phyloP scores from a whole-genome alignment of 768 basidiomycete species.

The Sarcodon sp. region DNA sequence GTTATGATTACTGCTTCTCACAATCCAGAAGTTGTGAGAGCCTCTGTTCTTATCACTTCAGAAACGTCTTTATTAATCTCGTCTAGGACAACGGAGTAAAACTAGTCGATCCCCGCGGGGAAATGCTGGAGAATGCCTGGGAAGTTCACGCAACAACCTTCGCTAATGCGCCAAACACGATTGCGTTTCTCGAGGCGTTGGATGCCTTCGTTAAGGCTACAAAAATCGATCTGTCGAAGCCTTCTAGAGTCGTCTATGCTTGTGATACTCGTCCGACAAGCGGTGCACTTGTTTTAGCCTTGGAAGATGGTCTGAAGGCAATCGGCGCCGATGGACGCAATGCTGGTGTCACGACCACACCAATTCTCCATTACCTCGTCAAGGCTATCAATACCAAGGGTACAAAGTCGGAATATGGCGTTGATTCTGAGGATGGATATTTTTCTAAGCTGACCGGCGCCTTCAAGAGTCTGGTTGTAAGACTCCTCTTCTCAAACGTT shows the following conservation, averaged over 20 bases:
- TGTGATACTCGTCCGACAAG: constrained; percentile 91
- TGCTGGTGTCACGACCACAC: constrained; percentile 84
- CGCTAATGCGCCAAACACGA: constrained; percentile 70
- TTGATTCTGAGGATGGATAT: constrained; percentile 75
- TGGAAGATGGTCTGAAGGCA: constrained; percentile 74
- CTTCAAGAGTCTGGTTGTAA: constrained; percentile 79
- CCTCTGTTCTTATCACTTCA: constrained; percentile 1
- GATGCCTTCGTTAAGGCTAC: constrained; percentile 43
- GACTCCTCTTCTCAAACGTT: constrained; percentile 14
- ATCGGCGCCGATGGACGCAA: constrained; percentile 57
- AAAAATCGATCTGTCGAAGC: constrained; percentile 70
- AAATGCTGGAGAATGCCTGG: constrained; percentile 95
- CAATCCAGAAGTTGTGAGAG: constrained; percentile 83
- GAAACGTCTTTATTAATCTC: constrained; percentile 1
- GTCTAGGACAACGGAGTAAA: constrained; percentile 95
- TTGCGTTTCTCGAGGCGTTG: constrained; percentile 58
- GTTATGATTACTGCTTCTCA: constrained; percentile 99
- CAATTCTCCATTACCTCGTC: constrained; percentile 92
- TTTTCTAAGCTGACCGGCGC: constrained; percentile 68
- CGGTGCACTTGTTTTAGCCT: constrained; percentile 54
- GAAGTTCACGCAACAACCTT: constrained; percentile 77
- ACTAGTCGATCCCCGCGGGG: constrained; percentile 91
- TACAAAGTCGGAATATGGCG: constrained; percentile 66
- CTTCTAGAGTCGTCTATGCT: constrained; percentile 79
- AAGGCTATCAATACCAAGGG: constrained; percentile 80